phyloP scores from a whole-genome alignment of 495 filamentous ascomycete genomes.

The Tuber umbilicatum region DNA sequence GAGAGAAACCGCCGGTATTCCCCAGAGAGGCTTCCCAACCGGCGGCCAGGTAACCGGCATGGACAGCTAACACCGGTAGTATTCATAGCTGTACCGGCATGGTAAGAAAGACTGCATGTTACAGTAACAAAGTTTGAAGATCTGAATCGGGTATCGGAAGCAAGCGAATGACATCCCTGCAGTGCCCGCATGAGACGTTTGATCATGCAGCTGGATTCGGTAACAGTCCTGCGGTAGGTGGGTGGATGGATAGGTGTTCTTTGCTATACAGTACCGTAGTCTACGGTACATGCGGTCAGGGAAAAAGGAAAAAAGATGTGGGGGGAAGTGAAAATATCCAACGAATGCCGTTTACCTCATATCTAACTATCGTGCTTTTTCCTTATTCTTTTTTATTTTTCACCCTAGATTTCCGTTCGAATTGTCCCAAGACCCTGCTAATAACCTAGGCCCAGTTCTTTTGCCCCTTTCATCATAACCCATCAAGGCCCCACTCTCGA shows the following conservation, averaged over 20 bases:
- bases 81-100: background rate
- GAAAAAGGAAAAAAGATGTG: background rate
- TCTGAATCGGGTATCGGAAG: constrained; percentile 2
- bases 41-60: background rate
- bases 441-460: background rate
- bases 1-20: background rate
- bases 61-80: background rate
- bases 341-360: background rate
- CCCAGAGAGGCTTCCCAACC: background rate
- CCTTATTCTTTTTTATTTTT: background rate
- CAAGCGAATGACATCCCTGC: background rate
- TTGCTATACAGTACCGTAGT: too few species aligned
- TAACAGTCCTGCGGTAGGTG: background rate
- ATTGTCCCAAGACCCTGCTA: background rate
- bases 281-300: background rate
- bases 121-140: background rate
- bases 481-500: background rate
- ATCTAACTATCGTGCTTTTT: constrained; percentile 2
- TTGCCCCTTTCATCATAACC: background rate
- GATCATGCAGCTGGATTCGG: background rate
- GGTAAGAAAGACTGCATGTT: background rate
- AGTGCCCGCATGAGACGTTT: background rate
- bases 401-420: background rate
- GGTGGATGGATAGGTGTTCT: background rate
- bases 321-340: background rate